Base-by-base conservation (phyloP, 495 filamentous ascomycete genomes). In the Neurospora sp. region DNA sequence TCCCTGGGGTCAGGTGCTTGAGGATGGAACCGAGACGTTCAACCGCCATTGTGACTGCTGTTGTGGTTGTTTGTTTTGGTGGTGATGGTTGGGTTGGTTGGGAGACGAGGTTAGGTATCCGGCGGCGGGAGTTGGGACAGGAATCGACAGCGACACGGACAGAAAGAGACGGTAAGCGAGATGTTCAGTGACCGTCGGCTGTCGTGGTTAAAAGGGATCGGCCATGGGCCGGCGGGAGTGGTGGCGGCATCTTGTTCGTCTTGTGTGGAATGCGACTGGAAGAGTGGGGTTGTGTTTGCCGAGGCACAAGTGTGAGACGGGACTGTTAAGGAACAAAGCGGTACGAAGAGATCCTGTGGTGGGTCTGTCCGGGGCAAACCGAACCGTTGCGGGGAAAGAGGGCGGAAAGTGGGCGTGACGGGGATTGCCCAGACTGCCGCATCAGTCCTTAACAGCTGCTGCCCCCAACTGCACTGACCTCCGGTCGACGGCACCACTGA, bases 21-120 rank as follows among this genome's bases (percentile, higher is more conserved):
- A 97, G 86, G 75, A 98, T 92, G 41, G 91, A 95, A 77, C 84
- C 91, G 48, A 98, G 89, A 81, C 94, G 88, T 84, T 97, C 92
- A 65, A 89, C 86, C 69, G 94, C 92, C 94, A 97, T 98, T 75
- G 42, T 46, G 42, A 46, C 71, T 89, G 80, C 77, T 74, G 41
- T 53, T 22, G 37, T 61, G 41, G 5, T 39, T 27, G 18, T 12
- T 27, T 16, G 48, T 69, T 39, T 40, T 59, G 35, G 68, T 22
- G 22, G 20, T 48, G 41, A 35, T 61, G 39, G 39, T 22, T 39
- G n/a, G 61, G 16, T 48, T 38, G 39, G 59, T 42, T 4, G 70
- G 48, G 4, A 20, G 39, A 38, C 31, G 59, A 65, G 35, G 41
- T 12, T 41, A n/a, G 14, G 18, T 37, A 31, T 16, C 71, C 38